Conservation (phyloP, 2,329 filamentous ascomycete genomes). For the Fusarium sp. region DNA sequence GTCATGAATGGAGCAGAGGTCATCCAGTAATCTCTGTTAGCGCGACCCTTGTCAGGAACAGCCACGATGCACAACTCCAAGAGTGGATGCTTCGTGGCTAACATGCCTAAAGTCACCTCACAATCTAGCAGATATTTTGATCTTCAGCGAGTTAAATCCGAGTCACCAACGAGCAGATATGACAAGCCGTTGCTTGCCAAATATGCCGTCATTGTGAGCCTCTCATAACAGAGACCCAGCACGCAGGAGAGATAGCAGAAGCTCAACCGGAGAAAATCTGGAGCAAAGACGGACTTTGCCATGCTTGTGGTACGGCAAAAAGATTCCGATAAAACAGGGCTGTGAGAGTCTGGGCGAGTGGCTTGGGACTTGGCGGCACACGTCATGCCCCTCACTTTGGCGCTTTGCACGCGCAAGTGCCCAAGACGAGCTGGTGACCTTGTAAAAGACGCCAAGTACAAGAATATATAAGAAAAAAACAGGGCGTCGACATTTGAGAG, state of each 20-base stretch:
- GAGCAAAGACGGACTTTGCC: constrained; percentile 12
- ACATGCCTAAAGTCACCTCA: neutral
- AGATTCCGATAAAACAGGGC: constrained; percentile 44
- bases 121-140: constrained; percentile 27
- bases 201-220: neutral
- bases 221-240: neutral
- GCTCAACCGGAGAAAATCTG: neutral
- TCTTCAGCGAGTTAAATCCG: constrained; percentile 18
- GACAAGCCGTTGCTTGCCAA: constrained; percentile 2
- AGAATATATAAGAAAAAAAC: constrained; percentile 4
- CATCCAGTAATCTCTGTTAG: constrained; percentile 12
- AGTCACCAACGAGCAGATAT: neutral
- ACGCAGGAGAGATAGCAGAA: neutral
- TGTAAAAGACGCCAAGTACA: constrained; percentile 16
- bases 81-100: constrained; percentile 23
- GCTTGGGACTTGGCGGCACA: constrained; percentile 49
- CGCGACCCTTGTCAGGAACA: constrained; percentile 20
- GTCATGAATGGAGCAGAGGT: neutral
- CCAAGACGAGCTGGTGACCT: constrained; percentile 16
- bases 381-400: constrained; percentile 47
- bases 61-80: constrained; percentile 13
- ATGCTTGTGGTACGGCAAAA: constrained; percentile 34
- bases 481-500: constrained; percentile 1
- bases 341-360: constrained; percentile 45
- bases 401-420: constrained; percentile 37